Base-by-base conservation (phyloP, 495 filamentous ascomycete genomes). In the Aspergillus campestris region DNA sequence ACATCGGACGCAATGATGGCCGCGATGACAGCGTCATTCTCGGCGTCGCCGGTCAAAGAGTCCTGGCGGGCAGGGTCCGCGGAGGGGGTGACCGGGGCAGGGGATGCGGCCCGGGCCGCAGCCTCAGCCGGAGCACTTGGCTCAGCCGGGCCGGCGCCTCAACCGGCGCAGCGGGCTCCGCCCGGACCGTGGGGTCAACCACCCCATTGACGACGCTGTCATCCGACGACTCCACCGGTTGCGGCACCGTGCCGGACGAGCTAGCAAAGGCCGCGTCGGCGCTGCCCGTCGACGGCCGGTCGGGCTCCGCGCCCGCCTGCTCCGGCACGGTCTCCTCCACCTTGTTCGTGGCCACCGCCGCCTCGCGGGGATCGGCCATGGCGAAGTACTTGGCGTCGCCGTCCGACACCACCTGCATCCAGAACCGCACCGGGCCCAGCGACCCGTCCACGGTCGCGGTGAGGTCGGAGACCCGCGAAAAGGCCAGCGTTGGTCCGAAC, bases 321-420 rank as follows among this genome's bases (percentile, higher is more conserved):
- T 67, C 66, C 8, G 61, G 34, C 7, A 67, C 50, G 8, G 55
- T 55, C 38, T 64, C 65, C 33, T 71, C 65, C 6, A 56, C 49
- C 43, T 73, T 73, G 32, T 66, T 57, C 28, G 59, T 62, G 1
- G 51, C 39, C 7, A 54, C 45, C 6, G 50, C 44, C 4, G 51
- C 40, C 0, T 55, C 45, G 8, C 53, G 56, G 7, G 69, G 67
- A 27, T 73, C 69, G 1, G 65, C 60, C 43, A 71, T 65, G 34
- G 65, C 65, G 36, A 70, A 73, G 40, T 61, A 65, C 35, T 71
- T 63, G 36, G 69, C 66, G 39, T 70, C 67, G 63, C 64, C 66
- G 43, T 66, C 67, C 3, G 69, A 71, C 7, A 73, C 61, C 1
- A 60, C 48, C 35, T 73, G 61, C 55, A 69, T 64, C 69, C 69